Conservation (phyloP, 495 filamentous ascomycete species). For the Penicillium salamii region DNA sequence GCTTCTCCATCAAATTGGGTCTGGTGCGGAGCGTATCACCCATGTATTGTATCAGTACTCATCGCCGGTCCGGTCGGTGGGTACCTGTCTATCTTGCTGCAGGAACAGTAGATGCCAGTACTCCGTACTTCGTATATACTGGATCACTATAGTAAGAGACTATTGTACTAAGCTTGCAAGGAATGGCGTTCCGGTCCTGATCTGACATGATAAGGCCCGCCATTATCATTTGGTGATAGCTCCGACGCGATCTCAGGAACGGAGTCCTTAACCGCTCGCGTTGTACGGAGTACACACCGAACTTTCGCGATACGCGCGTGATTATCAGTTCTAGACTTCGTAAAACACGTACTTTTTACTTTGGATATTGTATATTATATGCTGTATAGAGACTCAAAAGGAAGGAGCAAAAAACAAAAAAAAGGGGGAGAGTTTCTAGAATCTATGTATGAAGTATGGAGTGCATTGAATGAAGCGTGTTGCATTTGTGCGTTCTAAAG, state of each 20-base stretch:
- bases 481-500: background rate
- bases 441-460: too few relatives aligned
- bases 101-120: background rate
- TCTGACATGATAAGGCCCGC: conserved; percentile 16
- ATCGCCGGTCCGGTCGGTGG: background rate
- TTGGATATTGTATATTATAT: too few relatives aligned
- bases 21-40: conserved; percentile 16
- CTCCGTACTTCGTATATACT: too few relatives aligned
- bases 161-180: background rate
- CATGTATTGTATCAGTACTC: background rate
- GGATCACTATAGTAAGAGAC: too few relatives aligned
- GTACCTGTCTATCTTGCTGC: conserved; percentile 7
- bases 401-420: background rate
- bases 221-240: conserved; percentile 6
- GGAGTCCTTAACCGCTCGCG: conserved; percentile 12
- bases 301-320: conserved; percentile 7
- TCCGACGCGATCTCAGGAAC: conserved; percentile 7
- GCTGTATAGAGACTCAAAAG: background rate
- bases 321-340: background rate
- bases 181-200: background rate
- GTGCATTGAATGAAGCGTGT: too few relatives aligned
- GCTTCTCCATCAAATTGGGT: conserved; percentile 11
- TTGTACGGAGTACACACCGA: conserved; percentile 9
- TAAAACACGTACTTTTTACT: background rate
- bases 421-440: background rate